A percentile compares a stretch with the other conserved stretches of the same genome.
These are phyloP conservation scores for Raphanus hybrid DNA, from an alignment of 441 rosid species.

Conservation along the genomic window DNA sequence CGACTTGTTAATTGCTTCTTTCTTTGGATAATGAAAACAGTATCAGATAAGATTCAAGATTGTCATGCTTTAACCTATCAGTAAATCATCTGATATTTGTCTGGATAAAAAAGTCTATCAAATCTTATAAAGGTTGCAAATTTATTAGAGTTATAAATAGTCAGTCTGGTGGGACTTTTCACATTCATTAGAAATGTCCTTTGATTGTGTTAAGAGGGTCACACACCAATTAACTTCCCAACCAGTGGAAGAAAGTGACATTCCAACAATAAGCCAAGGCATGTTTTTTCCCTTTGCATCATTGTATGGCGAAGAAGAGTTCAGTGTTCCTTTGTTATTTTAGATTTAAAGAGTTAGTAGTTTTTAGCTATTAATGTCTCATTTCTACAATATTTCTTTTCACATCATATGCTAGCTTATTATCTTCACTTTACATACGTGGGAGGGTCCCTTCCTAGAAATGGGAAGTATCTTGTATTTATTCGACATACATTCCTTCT, in stretches of 20 bases:
- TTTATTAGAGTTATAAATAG: neutral
- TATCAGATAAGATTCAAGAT: neutral
- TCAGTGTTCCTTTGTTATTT: neutral
- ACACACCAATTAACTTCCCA: slow-evolving; percentile 1
- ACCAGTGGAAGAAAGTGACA: slow-evolving; percentile 24
- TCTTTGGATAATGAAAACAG: slow-evolving; percentile 12
- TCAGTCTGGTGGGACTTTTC: neutral
- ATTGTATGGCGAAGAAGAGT: neutral
- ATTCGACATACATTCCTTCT: neutral
- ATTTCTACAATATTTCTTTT: neutral
- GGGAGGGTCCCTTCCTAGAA: neutral
- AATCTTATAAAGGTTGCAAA: neutral
- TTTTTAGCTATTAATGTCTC: neutral
- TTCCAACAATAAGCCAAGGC: slow-evolving; percentile 15
- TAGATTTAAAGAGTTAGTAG: neutral
- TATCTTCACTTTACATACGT: neutral
- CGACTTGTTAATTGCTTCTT: neutral
- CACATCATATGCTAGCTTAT: neutral
- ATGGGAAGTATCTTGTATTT: neutral
- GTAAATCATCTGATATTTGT: neutral
- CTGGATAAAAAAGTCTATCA: neutral
- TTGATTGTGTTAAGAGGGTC: neutral
- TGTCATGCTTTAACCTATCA: slow-evolving; percentile 6
- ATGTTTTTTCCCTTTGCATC: neutral
- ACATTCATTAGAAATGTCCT: neutral